phyloP scores from a whole-genome alignment of 805 yeast genomes.

The Candida quercuum region DNA sequence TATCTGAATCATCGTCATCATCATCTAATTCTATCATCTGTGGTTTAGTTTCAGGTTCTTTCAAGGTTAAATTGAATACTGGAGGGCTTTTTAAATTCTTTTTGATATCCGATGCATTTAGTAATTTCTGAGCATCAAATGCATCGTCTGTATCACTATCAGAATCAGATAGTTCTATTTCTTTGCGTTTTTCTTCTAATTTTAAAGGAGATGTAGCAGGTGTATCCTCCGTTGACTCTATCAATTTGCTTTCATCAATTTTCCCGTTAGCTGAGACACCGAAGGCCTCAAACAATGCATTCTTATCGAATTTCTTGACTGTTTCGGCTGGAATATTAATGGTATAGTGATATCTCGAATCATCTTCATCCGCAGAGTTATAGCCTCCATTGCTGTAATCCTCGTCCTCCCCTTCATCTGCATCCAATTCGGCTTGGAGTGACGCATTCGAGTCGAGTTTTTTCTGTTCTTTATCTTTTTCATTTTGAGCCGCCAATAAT shows the following conservation, averaged over 20 bases:
- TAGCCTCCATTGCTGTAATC: too few species aligned
- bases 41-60: conserved; percentile 3
- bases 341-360: not conserved
- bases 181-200: conserved; percentile 1
- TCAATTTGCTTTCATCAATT: conserved; percentile 1
- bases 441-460: conserved; percentile 4
- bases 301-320: conserved; percentile 16
- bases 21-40: conserved; percentile 15
- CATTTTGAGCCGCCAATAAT: conserved; percentile 15
- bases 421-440: conserved; percentile 4
- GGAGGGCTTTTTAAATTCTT: not conserved
- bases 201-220: conserved; percentile 9
- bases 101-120: not conserved
- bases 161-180: conserved; percentile 6
- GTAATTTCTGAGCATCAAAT: conserved; percentile 6
- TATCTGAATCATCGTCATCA: conserved; percentile 18
- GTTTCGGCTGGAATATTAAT: conserved; percentile 10
- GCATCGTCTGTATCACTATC: conserved; percentile 12
- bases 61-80: not conserved
- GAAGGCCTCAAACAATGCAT: conserved; percentile 19
- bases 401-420: conserved; percentile 6
- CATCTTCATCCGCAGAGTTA: conserved; percentile 9
- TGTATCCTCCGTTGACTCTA: conserved; percentile 3
- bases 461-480: conserved; percentile 7
- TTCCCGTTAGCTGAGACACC: conserved; percentile 7